Conservation (phyloP, 768 basidiomycete genomes). For the Mrakia hoshinonis region DNA sequence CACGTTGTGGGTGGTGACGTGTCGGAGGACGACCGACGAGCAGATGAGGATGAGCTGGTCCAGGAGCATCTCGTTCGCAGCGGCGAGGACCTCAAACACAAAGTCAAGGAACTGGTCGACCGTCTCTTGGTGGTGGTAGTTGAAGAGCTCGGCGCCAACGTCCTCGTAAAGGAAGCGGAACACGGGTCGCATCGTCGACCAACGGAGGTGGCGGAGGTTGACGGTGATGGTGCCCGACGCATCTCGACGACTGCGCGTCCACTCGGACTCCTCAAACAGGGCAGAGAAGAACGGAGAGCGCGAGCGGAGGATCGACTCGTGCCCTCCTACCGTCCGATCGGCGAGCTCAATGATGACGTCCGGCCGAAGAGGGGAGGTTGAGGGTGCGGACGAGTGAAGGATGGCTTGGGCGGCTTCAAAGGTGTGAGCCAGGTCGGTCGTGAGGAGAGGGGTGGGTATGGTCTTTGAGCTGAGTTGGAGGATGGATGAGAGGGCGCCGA, state of each 20-base stretch:
- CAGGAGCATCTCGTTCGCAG: constrained; percentile 80
- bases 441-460: constrained; percentile 47
- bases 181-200: constrained; percentile 67
- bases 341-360: constrained; percentile 66
- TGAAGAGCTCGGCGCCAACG: constrained; percentile 58
- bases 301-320: constrained; percentile 70
- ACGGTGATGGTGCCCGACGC: constrained; percentile 52
- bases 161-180: constrained; percentile 71
- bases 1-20: constrained; percentile 64
- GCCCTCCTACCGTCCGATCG: constrained; percentile 56
- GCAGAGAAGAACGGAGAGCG: constrained; percentile 73
- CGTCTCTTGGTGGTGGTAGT: constrained; percentile 56
- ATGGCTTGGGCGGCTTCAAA: constrained; percentile 41
- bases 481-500: constrained; percentile 51
- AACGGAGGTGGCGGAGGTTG: constrained; percentile 61
- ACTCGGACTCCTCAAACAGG: constrained; percentile 73
- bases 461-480: constrained; percentile 59
- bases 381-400: not conserved
- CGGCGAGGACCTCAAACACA: constrained; percentile 75
- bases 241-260: constrained; percentile 61
- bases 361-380: constrained; percentile 6
- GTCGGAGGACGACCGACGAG: constrained; percentile 61
- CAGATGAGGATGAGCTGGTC: constrained; percentile 75
- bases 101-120: constrained; percentile 74
- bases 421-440: constrained; percentile 48